phyloP scores from a whole-genome alignment of 257 asterid genomes.

The Verbena officinalis region DNA sequence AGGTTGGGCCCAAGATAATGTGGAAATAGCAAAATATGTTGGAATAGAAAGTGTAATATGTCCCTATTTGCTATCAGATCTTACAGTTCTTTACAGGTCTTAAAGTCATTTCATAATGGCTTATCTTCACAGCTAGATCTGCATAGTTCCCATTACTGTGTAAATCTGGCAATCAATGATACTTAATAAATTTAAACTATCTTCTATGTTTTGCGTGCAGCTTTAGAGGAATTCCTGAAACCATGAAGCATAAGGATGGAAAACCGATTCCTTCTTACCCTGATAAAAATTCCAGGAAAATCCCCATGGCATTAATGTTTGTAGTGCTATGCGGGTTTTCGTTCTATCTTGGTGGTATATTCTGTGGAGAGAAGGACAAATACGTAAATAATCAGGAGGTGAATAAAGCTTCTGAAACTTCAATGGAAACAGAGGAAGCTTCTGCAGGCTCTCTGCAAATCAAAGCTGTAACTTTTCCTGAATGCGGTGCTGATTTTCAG shows the following conservation, averaged over 20 bases:
- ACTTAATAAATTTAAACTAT: neutral
- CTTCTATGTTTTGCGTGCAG: conserved; percentile 37
- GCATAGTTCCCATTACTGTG: conserved; percentile 35
- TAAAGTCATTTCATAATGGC: conserved; percentile 36
- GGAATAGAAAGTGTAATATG: conserved; percentile 7
- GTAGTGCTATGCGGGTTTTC: conserved; percentile 88
- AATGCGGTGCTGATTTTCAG: conserved; percentile 74
- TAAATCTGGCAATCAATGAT: neutral
- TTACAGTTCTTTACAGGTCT: conserved; percentile 28
- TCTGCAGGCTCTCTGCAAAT: conserved; percentile 52
- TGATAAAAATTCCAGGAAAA: conserved; percentile 57
- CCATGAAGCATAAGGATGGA: conserved; percentile 89
- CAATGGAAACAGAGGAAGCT: conserved; percentile 39
- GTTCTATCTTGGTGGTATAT: conserved; percentile 95
- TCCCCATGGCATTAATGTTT: conserved; percentile 66
- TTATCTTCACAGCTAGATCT: conserved; percentile 45
- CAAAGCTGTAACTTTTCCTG: conserved; percentile 61
- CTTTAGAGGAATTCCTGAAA: conserved; percentile 41
- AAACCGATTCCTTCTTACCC: conserved; percentile 55
- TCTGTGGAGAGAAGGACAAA: conserved; percentile 68
- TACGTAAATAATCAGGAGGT: conserved; percentile 32
- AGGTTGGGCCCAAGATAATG: conserved; percentile 45
- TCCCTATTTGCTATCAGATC: conserved; percentile 37
- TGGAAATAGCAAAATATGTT: conserved; percentile 37
- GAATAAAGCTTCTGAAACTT: conserved; percentile 33